phyloP scores from a whole-genome alignment of 2,329 filamentous ascomycete species.

The Juglanconis oblonga region DNA sequence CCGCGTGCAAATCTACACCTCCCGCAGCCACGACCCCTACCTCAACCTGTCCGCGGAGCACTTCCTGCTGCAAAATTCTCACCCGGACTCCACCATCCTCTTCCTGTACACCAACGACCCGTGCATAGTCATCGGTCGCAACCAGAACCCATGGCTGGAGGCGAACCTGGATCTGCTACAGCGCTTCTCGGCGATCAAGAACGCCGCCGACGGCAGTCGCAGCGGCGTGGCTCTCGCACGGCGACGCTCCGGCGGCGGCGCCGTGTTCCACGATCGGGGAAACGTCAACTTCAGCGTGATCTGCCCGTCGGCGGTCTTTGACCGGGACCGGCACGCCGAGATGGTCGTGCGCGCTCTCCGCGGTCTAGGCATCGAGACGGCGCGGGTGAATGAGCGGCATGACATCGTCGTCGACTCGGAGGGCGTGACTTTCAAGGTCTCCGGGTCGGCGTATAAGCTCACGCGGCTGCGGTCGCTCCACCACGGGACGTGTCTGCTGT shows the following conservation, averaged over 20 bases:
- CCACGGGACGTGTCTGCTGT: constrained; percentile 85
- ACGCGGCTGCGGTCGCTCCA: constrained; percentile 79
- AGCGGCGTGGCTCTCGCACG: constrained; percentile 63
- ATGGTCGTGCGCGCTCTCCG: constrained; percentile 88
- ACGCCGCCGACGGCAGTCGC: constrained; percentile 19
- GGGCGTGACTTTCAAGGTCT: constrained; percentile 67
- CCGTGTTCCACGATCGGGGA: constrained; percentile 89
- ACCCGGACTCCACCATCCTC: constrained; percentile 70
- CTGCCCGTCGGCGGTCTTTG: constrained; percentile 71
- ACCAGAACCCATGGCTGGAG: constrained; percentile 97
- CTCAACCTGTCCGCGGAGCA: constrained; percentile 95
- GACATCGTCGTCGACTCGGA: constrained; percentile 72
- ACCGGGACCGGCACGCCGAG: constrained; percentile 81
- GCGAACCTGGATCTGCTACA: constrained; percentile 67
- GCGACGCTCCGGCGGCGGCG: constrained; percentile 81
- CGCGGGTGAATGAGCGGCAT: constrained; percentile 82
- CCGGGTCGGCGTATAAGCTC: constrained; percentile 92
- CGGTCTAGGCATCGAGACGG: constrained; percentile 51
- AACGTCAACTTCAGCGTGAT: constrained; percentile 97
- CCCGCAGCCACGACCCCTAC: constrained; percentile 69
- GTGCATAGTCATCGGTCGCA: constrained; percentile 87
- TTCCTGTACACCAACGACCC: constrained; percentile 87
- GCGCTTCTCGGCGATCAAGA: constrained; percentile 21
- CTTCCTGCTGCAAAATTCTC: constrained; percentile 73
- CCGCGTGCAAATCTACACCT: constrained; percentile 67